Base-by-base conservation (phyloP, 768 basidiomycete genomes). In the Leccinum ochraceum region DNA sequence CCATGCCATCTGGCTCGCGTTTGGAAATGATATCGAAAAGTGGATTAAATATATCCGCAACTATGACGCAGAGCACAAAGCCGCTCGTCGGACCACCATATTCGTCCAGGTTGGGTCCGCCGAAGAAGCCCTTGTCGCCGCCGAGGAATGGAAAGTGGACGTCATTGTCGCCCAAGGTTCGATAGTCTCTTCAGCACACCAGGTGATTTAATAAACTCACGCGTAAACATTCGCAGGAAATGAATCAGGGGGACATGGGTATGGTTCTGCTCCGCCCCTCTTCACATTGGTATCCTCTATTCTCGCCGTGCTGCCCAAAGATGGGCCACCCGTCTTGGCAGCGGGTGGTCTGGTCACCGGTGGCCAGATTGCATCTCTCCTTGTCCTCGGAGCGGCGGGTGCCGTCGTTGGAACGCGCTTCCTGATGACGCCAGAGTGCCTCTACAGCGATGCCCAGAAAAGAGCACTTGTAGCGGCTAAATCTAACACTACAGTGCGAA, bases 241-340 rank as follows among this genome's bases (percentile, higher is more conserved):
- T 58, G 92, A 94, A 74, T 83, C 89, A 42, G 92, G 92, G 8
- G 92, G 92, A 28, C 92, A 94, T 73, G 90, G 89, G 7, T 74
- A 79, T 52, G 63, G 74, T 22, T 68, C 78, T 44, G 83, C 88
- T 7, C 81, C 83, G 39, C 84, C 91, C 1, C 78, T 89, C 56
- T 72, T 86, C 57, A 83, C 81, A 14, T 76, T 93, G 49, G 68
- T 92, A 57, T 79, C 87, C 6, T 75, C 79, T 57, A 77, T 90
- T 64, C 73, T 85, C 48, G 71, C 78, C 39, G 75, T 72, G 11
- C 62, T 85, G 17, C 70, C 79, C 4, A 67, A 74, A 37, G 72
- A 72, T 37, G 75, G 78, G 4, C 83, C 84, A 0, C 82, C 82
- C 4, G 65, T 94, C 56, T 73, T 94, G 32, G 91, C 85, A 16